Evolutionary conservation across 1,139 yeast genomes (phyloP).

Genomic region (Eremothecium coryli): DNA sequence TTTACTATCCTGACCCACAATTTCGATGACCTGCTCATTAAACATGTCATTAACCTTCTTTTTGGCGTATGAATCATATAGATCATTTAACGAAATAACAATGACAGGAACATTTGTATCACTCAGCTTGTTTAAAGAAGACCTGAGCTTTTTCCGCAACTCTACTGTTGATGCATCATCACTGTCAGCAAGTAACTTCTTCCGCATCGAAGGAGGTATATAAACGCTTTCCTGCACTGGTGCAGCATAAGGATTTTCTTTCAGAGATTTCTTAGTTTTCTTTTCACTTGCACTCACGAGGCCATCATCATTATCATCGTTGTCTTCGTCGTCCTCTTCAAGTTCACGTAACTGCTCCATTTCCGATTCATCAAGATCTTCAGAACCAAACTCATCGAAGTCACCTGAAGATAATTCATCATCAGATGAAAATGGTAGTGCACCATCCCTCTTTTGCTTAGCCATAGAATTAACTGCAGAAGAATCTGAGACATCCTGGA

Average conservation of each 20-base stretch:
- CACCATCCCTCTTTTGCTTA: slow-evolving; percentile 16
- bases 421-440: slow-evolving; percentile 36
- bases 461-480: slow-evolving; percentile 19
- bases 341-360: slow-evolving; percentile 34
- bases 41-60: slow-evolving; percentile 65
- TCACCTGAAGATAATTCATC: slow-evolving; percentile 43
- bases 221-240: slow-evolving; percentile 43
- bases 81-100: slow-evolving; percentile 53
- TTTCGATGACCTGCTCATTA: slow-evolving; percentile 52
- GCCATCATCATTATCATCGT: too few species aligned
- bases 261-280: slow-evolving; percentile 16
- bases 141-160: slow-evolving; percentile 57
- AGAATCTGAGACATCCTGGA: slow-evolving; percentile 19
- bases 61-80: slow-evolving; percentile 62
- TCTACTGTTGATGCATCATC: slow-evolving; percentile 44
- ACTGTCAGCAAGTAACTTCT: slow-evolving; percentile 36
- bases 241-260: slow-evolving; percentile 83
- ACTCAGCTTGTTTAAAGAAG: slow-evolving; percentile 75
- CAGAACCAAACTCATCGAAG: slow-evolving; percentile 36
- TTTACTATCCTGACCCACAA: slow-evolving; percentile 57
- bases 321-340: too few species aligned
- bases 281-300: too few species aligned
- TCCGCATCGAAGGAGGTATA: slow-evolving; percentile 78
- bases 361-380: slow-evolving; percentile 38
- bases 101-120: slow-evolving; percentile 73